Evolutionary conservation across 2,329 filamentous ascomycete species (phyloP).

Genomic region (Aspergillus pseudonomiae): DNA sequence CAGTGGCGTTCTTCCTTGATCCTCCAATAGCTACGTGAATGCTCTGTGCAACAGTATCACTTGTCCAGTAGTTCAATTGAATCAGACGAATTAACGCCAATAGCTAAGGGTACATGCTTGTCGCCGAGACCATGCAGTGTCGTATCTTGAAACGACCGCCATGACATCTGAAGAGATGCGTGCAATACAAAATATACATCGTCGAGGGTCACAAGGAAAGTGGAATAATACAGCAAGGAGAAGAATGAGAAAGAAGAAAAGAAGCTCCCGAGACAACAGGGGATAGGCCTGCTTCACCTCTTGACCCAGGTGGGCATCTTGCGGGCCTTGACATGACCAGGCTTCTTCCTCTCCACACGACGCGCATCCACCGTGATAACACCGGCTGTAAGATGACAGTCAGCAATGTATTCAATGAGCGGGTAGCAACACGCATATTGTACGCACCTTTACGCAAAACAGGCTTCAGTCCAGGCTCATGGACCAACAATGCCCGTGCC

Average conservation of each 20-base stretch:
- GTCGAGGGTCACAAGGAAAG: constrained; percentile 18
- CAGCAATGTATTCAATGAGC: constrained; percentile 17
- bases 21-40: not conserved
- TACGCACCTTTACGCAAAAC: constrained; percentile 82
- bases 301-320: constrained; percentile 99
- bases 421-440: not conserved
- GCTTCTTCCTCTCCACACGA: constrained; percentile 96
- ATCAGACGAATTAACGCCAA: constrained; percentile 21
- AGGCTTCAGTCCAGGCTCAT: constrained; percentile 90
- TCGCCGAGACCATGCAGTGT: constrained; percentile 26
- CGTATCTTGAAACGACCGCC: constrained; percentile 22
- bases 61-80: constrained; percentile 17
- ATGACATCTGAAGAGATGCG: constrained; percentile 19
- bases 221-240: constrained; percentile 26
- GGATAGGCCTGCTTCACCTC: constrained; percentile 51
- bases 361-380: constrained; percentile 89
- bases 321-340: constrained; percentile 91
- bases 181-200: constrained; percentile 23
- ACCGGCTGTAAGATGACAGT: constrained; percentile 66
- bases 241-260: constrained; percentile 15
- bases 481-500: constrained; percentile 82
- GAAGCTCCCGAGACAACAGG: constrained; percentile 24
- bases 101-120: constrained; percentile 23
- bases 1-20: not conserved
- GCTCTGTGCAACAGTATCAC: constrained; percentile 15